phyloP scores from a whole-genome alignment of 225 moss, liverwort and hornwort genomes.

The Sphagnum tenellum region DNA sequence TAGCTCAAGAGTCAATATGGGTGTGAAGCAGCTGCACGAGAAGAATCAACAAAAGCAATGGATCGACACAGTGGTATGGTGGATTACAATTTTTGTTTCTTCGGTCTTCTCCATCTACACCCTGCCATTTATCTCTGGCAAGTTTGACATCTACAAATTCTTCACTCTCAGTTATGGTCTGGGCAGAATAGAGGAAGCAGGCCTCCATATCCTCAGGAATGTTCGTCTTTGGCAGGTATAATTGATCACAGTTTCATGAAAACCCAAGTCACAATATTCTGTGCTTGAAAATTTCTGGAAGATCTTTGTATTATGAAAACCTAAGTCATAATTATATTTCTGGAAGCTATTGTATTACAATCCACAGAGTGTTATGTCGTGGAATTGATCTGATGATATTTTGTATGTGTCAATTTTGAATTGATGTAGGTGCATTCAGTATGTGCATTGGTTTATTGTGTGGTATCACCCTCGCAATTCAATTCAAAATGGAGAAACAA shows the following conservation, averaged over 20 bases:
- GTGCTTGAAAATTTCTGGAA: no score
- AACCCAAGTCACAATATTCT: no score
- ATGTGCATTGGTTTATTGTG: constrained; percentile 21
- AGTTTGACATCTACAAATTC: constrained; percentile 28
- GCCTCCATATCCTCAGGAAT: constrained; percentile 22
- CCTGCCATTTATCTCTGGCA: constrained; percentile 23
- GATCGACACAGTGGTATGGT: constrained; percentile 22
- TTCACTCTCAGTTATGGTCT: neutral
- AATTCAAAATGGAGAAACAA: constrained; percentile 23
- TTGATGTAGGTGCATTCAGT: constrained; percentile 21
- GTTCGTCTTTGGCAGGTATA: constrained; percentile 39
- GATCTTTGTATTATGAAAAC: no score
- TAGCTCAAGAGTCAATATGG: no score
- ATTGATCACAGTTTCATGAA: no score
- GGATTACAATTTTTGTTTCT: constrained; percentile 19
- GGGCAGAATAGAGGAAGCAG: constrained; percentile 10
- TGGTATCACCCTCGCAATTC: constrained; percentile 42
- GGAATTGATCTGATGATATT: no score
- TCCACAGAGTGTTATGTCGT: no score
- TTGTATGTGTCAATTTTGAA: no score
- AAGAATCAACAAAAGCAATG: no score
- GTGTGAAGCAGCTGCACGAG: no score
- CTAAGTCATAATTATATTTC: no score
- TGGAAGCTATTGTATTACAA: no score
- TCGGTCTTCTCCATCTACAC: constrained; percentile 39